Evolutionary conservation across 2,329 filamentous ascomycete genomes (phyloP), one percentile per base, ranked within the genome.

Genomic region (Hypoxylon sp.): DNA sequence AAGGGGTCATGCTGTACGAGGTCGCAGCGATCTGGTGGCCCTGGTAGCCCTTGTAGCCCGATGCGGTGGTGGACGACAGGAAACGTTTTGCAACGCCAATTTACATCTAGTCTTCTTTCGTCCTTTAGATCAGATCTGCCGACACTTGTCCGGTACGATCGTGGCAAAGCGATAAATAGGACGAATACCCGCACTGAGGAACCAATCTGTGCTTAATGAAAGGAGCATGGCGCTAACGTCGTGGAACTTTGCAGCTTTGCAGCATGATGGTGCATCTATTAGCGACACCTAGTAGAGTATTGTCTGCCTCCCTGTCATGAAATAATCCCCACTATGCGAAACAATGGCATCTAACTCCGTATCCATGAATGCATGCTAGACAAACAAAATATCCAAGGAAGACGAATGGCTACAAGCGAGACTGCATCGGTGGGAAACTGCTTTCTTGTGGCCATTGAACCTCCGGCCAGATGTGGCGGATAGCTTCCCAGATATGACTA

Each of bases 401-500:
- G 34, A 51, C 30, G 30, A 39, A 63, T 41, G 39, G 71, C 83
- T 84, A 97, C 79, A 97, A 81, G 71, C 92, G 88, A 78, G 91
- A 94, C 80, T 97, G 93, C 64, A 96, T 83, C 47, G 88, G 86
- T 63, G 88, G 85, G 78, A 88, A 84, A 61, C 81, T 72, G 23
- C 87, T 87, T 73, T 89, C 86, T 74, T 93, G 89, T 19, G 93
- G 91, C 91, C 94, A 97, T 72, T 91, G 87, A 41, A 87, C 90
- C 73, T 97, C 93, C 1, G 96, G 96, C 96, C 96, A 99, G 70
- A 99, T 91, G 69, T 91, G 84, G 63, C 91, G 89, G 77, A 99
- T 89, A 25, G 94, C 95, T 80, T 98, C 95, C 93, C 94, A 97
- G 67, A 98, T 95, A 78, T 97, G 91, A 68, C 92, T 93, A 71